Evolutionary conservation across 1,284 basidiomycete genomes (phyloP).

Genomic region (Tilletia walkeri): DNA sequence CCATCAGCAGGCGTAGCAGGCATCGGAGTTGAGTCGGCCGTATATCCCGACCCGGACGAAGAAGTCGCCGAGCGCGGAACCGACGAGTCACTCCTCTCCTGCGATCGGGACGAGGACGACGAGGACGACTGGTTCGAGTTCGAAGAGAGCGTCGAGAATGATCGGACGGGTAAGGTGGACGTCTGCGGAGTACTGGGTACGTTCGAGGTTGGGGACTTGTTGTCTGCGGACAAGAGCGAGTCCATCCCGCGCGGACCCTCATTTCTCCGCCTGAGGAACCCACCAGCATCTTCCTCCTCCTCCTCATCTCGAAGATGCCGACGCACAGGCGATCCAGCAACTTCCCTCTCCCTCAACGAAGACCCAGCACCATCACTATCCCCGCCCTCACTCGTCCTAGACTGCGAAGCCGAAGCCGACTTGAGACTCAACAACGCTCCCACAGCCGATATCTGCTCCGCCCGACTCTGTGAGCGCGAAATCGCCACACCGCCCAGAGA

Average conservation of each 20-base stretch:
- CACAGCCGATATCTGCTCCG: constrained; percentile 1
- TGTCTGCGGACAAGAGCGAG: too few relatives aligned
- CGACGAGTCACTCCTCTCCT: background rate
- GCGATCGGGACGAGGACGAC: background rate
- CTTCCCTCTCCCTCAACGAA: too few relatives aligned
- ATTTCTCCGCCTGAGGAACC: too few relatives aligned
- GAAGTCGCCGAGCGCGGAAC: background rate
- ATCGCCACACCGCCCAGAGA: background rate
- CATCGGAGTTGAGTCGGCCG: constrained; percentile 10
- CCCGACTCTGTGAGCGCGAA: background rate
- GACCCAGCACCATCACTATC: background rate
- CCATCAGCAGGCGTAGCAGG: constrained; percentile 11
- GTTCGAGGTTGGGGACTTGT: too few relatives aligned
- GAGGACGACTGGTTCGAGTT: background rate
- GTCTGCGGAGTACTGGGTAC: too few relatives aligned
- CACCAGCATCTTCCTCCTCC: too few relatives aligned
- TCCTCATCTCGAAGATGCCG: too few relatives aligned
- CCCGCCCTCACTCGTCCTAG: background rate
- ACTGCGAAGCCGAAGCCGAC: background rate
- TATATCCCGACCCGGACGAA: background rate
- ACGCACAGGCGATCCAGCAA: too few relatives aligned
- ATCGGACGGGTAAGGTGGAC: background rate
- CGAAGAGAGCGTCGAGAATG: background rate
- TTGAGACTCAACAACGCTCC: background rate
- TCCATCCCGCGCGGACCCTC: too few relatives aligned